Evolutionary conservation across 768 basidiomycete species (phyloP), one percentile per base, ranked within the genome.

Genomic region (Lactarius pseudohatsudake): DNA sequence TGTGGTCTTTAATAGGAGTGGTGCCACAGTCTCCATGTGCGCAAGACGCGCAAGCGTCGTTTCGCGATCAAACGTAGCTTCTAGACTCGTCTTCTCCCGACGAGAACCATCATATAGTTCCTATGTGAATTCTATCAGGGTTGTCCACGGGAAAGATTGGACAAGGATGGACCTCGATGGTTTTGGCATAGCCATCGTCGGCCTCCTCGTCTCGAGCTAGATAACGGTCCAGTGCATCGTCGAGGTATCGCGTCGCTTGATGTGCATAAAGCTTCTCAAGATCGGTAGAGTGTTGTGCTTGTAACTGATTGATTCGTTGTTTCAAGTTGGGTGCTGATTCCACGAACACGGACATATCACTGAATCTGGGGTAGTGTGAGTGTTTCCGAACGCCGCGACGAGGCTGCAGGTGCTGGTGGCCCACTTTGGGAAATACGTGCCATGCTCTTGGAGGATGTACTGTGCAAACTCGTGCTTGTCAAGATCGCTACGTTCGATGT

Each of bases 171-270:
- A 69, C 68, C 15, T 68, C 43, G 57, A 67, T 57, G 11, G 22
- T 20, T 22, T 20, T 56, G 3, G 50, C 57, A 28, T 62, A 63
- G 57, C 20, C 43, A 34, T 20, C 28, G n/a, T 40, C 16, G 16
- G 47, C 59, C 13, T 72, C 72, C 50, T 72, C 72, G 50, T 57
- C 54, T 55, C 56, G 65, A 40, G 66, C 58, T 5, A 65, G 38
- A 45, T 72, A 72, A 16, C 66, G 65, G 64, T 78, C 77, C 26
- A 72, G 45, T 47, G 77, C 76, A 32, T 78, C 78, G 36, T 80
- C 75, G 43, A 62, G 68, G 50, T 78, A 75, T 41, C 77, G 73
- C 2, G 72, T 61, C 20, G 66, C 74, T 9, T 80, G 76, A 63
- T 75, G 74, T 54, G 26, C 47, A 63, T 67, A 74, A 22, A 80